Percentiles rank a stretch among this genome's conserved stretches.
These are phyloP conservation scores for Pichia nanzhaoensis DNA, from an alignment of 805 yeast species.

Conservation along the genomic window DNA sequence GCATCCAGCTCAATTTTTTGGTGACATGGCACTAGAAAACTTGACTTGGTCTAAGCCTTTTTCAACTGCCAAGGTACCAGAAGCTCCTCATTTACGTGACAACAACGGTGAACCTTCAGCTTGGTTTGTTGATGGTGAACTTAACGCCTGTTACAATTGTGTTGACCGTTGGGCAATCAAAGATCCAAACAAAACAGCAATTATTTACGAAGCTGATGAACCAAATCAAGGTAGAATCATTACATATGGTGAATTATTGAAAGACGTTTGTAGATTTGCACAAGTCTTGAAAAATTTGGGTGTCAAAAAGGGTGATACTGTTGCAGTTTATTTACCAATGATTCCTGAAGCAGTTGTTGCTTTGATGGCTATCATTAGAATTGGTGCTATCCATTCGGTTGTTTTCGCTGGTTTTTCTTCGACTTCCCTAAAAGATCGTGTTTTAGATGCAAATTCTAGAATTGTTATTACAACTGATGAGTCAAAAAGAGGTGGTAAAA, in stretches of 20 bases:
- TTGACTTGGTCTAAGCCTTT: conserved; percentile 51
- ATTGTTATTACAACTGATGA: conserved; percentile 77
- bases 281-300: conserved; percentile 63
- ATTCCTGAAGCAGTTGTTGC: conserved; percentile 73
- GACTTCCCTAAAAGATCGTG: conserved; percentile 64
- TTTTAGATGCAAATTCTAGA: conserved; percentile 63
- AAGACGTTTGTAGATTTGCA: conserved; percentile 64
- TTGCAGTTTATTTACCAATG: conserved; percentile 84
- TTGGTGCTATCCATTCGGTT: conserved; percentile 82
- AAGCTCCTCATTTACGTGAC: conserved; percentile 36
- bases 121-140: conserved; percentile 75
- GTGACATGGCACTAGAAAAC: conserved; percentile 42
- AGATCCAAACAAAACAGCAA: conserved; percentile 66
- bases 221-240: conserved; percentile 54
- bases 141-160: conserved; percentile 76
- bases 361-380: conserved; percentile 67
- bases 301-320: conserved; percentile 75
- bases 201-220: conserved; percentile 78
- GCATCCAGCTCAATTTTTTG: conserved; percentile 49
- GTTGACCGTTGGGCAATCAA: conserved; percentile 74
- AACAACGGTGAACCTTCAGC: conserved; percentile 46
- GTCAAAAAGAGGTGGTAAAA: conserved; percentile 77
- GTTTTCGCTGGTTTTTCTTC: conserved; percentile 82
- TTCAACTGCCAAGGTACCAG: conserved; percentile 40
- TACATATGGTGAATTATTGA: conserved; percentile 66